Evolutionary conservation across 176 grass and related monocot species (phyloP), one percentile per base, ranked within the genome.

Genomic region (Carex pumila): DNA sequence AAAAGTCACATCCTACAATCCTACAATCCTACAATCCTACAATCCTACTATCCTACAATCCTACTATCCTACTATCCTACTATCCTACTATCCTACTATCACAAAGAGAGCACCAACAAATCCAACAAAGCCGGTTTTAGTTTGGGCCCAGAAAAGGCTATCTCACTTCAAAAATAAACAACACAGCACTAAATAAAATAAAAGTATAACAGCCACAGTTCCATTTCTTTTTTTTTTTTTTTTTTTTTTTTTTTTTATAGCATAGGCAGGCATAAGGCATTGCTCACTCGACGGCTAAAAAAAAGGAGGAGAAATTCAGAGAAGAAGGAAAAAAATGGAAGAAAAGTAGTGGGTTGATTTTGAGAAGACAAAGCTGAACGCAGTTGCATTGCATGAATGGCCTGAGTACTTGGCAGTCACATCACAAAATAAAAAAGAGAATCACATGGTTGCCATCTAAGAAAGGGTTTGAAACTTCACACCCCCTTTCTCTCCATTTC

Each of bases 371-470:
- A 54, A 8, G 13, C 21, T 31, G 9, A 56, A 79, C 19, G 12
- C 47, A 50, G 47, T 50, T 50, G 47, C 47, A 50, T 50, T 50
- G 47, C 67, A 41, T 71, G 30, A 71, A 17, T 71, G 17, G 53
- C 11, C 22, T 22, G 4, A 22, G 12, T 29, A 56, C 52, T 78
- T 78, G 11, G 67, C 34, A 71, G 36, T 71, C 67, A 6, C 47
- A 31, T 78, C 43, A 78, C 45, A 78, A 53, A 76, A 79, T 79
- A 7, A 22, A 57, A 58, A 79, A 10, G 18, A 29, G 41, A 63
- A 58, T 79, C 75, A 79, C 75, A 79, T 79, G 75, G 75, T 59
- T 59, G 52, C 30, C 52, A 79, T 79, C 75, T 79, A 50, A 58
- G 7, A 79, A 79, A 56, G 54, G 22, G 19, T 80, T 61, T 18